These are phyloP conservation scores for Parascedosporium putredinis DNA, from an alignment of 2,329 filamentous ascomycete species.

Conservation along the genomic window DNA sequence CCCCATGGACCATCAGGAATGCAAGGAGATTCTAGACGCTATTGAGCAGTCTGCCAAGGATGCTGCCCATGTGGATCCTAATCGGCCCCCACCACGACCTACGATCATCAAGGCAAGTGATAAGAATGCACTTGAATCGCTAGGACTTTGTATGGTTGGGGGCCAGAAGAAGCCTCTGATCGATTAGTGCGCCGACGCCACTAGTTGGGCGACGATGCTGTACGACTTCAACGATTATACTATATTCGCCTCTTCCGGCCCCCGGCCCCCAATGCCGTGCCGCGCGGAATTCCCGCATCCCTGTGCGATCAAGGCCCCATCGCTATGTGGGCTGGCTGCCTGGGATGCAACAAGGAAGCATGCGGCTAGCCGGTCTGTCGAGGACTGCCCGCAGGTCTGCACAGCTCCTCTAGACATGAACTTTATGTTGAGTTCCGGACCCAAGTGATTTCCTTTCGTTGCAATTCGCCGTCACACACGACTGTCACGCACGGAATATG, in stretches of 20 bases:
- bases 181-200: conserved; percentile 34
- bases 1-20: conserved; percentile 86
- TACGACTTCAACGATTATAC: not conserved
- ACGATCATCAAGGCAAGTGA: conserved; percentile 74
- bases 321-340: too few species aligned
- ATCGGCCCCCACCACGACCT: conserved; percentile 78
- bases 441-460: too few species aligned
- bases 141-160: conserved; percentile 53
- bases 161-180: conserved; percentile 57
- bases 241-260: too few species aligned
- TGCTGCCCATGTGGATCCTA: conserved; percentile 74
- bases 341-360: too few species aligned
- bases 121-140: conserved; percentile 48
- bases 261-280: not conserved
- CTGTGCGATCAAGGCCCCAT: not conserved
- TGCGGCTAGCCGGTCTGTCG: too few species aligned
- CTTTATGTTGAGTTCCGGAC: too few species aligned
- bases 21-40: conserved; percentile 97
- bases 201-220: too few species aligned
- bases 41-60: conserved; percentile 95
- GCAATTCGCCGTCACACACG: too few species aligned
- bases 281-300: not conserved
- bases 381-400: too few species aligned
- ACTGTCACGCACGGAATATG: too few species aligned
- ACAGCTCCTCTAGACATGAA: too few species aligned